These are phyloP conservation scores for Babesia ovis DNA, from an alignment of 169 alveolate species.

Conservation along the genomic window DNA sequence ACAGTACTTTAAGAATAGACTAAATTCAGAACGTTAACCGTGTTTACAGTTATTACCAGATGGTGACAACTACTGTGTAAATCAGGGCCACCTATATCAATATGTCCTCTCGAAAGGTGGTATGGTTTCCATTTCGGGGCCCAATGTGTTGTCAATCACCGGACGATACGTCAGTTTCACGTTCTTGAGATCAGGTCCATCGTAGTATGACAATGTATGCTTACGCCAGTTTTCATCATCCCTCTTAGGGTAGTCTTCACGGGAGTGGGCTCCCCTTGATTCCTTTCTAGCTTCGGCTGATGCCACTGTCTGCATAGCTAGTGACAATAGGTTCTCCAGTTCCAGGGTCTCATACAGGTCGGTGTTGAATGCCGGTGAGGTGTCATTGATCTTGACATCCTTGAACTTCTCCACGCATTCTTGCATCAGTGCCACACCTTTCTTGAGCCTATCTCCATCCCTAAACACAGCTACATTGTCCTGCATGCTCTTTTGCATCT, in stretches of 20 bases:
- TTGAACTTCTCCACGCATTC: slow-evolving; percentile 78
- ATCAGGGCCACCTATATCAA: slow-evolving; percentile 2
- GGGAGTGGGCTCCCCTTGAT: slow-evolving; percentile 98
- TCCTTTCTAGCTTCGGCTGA: slow-evolving; percentile 94
- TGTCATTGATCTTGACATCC: slow-evolving; percentile 88
- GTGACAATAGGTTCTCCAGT: slow-evolving; percentile 90
- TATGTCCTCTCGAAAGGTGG: slow-evolving; percentile 85
- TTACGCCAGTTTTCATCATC: slow-evolving; percentile 95
- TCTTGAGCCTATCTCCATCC: slow-evolving; percentile 82
- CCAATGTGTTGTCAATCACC: slow-evolving; percentile 87
- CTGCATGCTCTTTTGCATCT: slow-evolving; percentile 90
- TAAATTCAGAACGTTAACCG: too few species aligned
- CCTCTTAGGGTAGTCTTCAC: slow-evolving; percentile 94
- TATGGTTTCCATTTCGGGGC: slow-evolving; percentile 85
- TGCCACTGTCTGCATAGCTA: slow-evolving; percentile 89
- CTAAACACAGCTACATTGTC: slow-evolving; percentile 96
- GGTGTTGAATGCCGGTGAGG: slow-evolving; percentile 92
- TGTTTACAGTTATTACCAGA: too few species aligned
- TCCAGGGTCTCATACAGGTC: slow-evolving; percentile 95
- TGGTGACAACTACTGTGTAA: too few species aligned
- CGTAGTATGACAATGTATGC: slow-evolving; percentile 90
- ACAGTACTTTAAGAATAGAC: too few species aligned
- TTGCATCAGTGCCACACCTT: slow-evolving; percentile 85
- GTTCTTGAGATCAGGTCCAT: slow-evolving; percentile 73
- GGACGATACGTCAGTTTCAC: slow-evolving; percentile 79